These are phyloP conservation scores for Nidularia sp. DNA, from an alignment of 768 basidiomycete species.

Conservation along the genomic window DNA sequence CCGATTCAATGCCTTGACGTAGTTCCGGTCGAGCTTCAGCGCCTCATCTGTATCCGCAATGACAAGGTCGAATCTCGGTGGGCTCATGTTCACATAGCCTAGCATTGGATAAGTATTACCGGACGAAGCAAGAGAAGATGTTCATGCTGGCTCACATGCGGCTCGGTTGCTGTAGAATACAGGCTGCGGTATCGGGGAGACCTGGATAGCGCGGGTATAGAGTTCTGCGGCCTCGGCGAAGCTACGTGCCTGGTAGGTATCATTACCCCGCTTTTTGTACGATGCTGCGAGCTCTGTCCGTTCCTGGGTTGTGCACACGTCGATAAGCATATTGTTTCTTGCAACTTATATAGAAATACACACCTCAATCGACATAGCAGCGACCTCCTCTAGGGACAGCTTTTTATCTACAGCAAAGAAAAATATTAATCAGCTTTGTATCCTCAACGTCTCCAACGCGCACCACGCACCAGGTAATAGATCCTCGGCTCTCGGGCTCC, in stretches of 20 bases:
- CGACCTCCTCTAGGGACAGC: conserved; percentile 40
- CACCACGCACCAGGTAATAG: conserved; percentile 2
- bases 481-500: conserved; percentile 38
- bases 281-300: conserved; percentile 56
- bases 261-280: conserved; percentile 71
- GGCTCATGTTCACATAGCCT: conserved; percentile 92
- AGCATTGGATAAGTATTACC: background rate
- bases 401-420: conserved; percentile 1
- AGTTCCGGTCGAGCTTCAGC: conserved; percentile 74
- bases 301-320: conserved; percentile 37
- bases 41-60: conserved; percentile 89
- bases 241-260: conserved; percentile 60
- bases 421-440: background rate
- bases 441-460: background rate
- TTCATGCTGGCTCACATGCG: conserved; percentile 59
- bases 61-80: conserved; percentile 79
- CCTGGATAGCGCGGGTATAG: conserved; percentile 73
- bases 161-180: conserved; percentile 97
- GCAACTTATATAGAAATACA: conserved; percentile 11
- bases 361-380: conserved; percentile 56
- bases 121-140: conserved; percentile 5
- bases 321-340: background rate
- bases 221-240: conserved; percentile 56
- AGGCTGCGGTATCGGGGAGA: conserved; percentile 77
- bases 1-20: conserved; percentile 89